phyloP scores from a whole-genome alignment of 306 rosid genomes.

The Sicyos baderoa region DNA sequence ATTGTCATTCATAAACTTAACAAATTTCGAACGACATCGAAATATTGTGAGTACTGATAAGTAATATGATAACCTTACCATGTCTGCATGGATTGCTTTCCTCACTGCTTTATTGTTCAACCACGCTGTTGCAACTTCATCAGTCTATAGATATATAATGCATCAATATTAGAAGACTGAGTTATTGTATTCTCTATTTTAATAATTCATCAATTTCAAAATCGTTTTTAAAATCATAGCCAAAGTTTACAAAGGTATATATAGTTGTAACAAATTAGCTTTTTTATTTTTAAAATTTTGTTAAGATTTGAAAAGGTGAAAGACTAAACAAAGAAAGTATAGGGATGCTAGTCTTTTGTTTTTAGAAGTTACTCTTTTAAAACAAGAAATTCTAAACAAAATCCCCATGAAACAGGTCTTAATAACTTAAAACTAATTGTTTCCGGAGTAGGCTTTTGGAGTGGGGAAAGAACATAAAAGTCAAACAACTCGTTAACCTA shows the following conservation, averaged over 20 bases:
- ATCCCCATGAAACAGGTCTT: background rate
- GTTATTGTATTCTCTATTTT: too few relatives aligned
- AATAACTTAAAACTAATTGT: background rate
- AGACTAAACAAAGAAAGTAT: background rate
- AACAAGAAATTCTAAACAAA: too few relatives aligned
- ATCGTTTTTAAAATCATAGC: background rate
- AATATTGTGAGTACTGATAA: too few relatives aligned
- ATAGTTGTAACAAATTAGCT: background rate
- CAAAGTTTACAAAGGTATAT: background rate
- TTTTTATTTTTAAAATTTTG: background rate
- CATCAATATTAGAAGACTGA: background rate
- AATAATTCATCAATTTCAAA: background rate
- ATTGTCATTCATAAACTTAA: conserved; percentile 18
- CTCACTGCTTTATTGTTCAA: conserved; percentile 62
- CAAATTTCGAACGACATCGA: too few relatives aligned
- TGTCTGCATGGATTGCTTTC: conserved; percentile 60
- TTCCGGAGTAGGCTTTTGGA: background rate
- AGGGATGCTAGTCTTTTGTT: too few relatives aligned
- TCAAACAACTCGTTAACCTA: too few relatives aligned
- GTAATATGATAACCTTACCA: conserved; percentile 40
- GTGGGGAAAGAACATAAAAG: background rate
- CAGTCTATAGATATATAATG: conserved; percentile 35
- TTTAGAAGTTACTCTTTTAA: too few relatives aligned
- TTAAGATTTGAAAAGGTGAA: background rate
- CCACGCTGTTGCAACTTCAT: conserved; percentile 61